Evolutionary conservation across 225 moss, liverwort and hornwort species (phyloP).

Genomic region (Ulota crispa): DNA sequence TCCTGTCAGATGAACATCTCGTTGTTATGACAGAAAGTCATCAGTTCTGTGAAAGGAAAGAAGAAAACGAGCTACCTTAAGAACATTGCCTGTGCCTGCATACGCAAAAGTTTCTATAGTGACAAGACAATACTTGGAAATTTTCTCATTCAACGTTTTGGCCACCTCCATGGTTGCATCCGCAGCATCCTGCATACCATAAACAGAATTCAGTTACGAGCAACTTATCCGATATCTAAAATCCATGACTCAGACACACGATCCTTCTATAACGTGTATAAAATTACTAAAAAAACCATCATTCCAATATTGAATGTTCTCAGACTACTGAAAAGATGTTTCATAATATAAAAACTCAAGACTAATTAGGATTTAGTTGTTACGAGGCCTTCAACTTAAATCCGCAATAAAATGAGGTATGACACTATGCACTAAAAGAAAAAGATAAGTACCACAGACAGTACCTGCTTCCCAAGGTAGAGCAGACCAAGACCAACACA

Average conservation of each 20-base stretch:
- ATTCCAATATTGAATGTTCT: background rate
- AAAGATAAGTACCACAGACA: background rate
- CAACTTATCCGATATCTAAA: background rate
- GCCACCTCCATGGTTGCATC: slow-evolving; percentile 99
- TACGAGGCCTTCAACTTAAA: background rate
- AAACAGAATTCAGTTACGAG: slow-evolving; percentile 12
- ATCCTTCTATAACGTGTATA: background rate
- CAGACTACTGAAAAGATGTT: background rate
- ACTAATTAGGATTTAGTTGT: background rate
- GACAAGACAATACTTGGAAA: slow-evolving; percentile 91
- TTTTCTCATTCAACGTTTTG: slow-evolving; percentile 93
- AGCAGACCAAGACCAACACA: slow-evolving; percentile 97
- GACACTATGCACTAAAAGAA: background rate
- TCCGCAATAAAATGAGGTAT: background rate
- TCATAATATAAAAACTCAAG: background rate
- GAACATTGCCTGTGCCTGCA: slow-evolving; percentile 95
- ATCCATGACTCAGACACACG: background rate
- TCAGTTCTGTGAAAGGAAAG: background rate
- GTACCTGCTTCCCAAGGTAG: slow-evolving; percentile 96
- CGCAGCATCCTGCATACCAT: slow-evolving; percentile 78
- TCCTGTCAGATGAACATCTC: background rate
- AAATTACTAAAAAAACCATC: background rate
- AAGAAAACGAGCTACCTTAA: slow-evolving; percentile 62
- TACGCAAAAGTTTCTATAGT: slow-evolving; percentile 95
- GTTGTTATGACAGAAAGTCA: background rate